phyloP scores from a whole-genome alignment of 768 basidiomycete genomes.

The Pulveroboletus sp. region DNA sequence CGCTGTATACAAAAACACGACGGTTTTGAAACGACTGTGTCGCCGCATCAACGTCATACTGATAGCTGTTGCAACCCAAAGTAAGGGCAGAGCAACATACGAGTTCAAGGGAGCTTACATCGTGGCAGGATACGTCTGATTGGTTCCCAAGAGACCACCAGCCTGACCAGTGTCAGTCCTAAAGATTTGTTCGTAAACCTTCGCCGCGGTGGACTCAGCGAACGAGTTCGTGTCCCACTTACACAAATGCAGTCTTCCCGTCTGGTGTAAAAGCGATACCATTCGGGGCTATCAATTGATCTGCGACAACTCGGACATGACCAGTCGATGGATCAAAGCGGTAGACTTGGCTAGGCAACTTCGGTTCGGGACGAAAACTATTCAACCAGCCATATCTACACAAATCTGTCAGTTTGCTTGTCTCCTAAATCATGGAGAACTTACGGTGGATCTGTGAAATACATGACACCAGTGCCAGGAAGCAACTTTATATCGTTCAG shows the following conservation, averaged over 20 bases:
- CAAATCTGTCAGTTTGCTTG: not conserved
- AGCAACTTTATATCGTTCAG: conserved; percentile 77
- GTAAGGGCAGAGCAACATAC: not conserved
- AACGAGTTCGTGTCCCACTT: conserved; percentile 10
- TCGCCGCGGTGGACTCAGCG: not conserved
- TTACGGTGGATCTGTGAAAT: conserved; percentile 72
- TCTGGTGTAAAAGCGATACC: conserved; percentile 68
- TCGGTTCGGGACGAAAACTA: conserved; percentile 61
- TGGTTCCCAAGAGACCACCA: conserved; percentile 44
- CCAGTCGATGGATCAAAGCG: conserved; percentile 62
- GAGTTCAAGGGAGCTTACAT: conserved; percentile 44
- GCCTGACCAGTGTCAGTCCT: conserved; percentile 30
- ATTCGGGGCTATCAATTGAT: conserved; percentile 69
- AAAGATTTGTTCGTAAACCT: conserved; percentile 16
- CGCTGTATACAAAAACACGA: conserved; percentile 62
- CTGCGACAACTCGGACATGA: conserved; percentile 65
- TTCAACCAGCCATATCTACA: conserved; percentile 60
- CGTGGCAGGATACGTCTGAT: conserved; percentile 61
- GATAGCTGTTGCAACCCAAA: conserved; percentile 43
- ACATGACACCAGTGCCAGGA: conserved; percentile 58
- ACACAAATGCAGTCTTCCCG: conserved; percentile 65
- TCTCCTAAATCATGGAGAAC: conserved; percentile 17
- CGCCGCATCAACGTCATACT: conserved; percentile 57
- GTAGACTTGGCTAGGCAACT: conserved; percentile 74
- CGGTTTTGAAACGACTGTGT: conserved; percentile 54